Evolutionary conservation across 2,329 filamentous ascomycete species (phyloP).

Genomic region (Aspergillus brunneoviolaceus): DNA sequence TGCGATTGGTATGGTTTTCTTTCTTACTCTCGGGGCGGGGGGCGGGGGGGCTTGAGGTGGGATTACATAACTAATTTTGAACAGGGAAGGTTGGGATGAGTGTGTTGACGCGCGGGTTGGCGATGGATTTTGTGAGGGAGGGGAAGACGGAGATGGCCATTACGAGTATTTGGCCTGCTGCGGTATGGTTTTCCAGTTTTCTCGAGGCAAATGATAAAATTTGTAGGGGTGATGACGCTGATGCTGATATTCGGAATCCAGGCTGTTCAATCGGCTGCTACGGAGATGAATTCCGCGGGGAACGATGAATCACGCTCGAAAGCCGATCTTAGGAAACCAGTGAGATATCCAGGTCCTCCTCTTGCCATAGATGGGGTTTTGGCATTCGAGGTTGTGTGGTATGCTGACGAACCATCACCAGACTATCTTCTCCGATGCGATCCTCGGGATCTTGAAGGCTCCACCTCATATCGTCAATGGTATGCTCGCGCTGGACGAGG

Average conservation of each 20-base stretch:
- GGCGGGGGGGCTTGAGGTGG: background rate
- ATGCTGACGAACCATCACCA: slow-evolving; percentile 20
- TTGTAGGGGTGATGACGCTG: background rate
- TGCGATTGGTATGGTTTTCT: slow-evolving; percentile 54
- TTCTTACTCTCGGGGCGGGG: background rate
- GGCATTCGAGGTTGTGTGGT: background rate
- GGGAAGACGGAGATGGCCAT: slow-evolving; percentile 69
- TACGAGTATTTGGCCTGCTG: slow-evolving; percentile 79
- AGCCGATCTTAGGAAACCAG: slow-evolving; percentile 62
- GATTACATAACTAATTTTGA: background rate
- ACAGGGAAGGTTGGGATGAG: slow-evolving; percentile 76
- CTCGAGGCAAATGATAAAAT: background rate
- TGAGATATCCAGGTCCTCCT: slow-evolving; percentile 20
- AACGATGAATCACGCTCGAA: slow-evolving; percentile 46
- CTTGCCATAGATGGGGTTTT: no score
- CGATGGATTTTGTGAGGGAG: slow-evolving; percentile 75
- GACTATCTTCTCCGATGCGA: slow-evolving; percentile 76
- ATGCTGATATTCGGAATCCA: slow-evolving; percentile 20
- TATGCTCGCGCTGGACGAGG: slow-evolving; percentile 71
- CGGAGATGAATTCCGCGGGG: slow-evolving; percentile 51
- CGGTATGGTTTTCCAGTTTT: slow-evolving; percentile 48
- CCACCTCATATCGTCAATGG: slow-evolving; percentile 67
- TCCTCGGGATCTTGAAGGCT: slow-evolving; percentile 67
- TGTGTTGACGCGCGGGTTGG: slow-evolving; percentile 75
- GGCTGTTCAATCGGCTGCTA: slow-evolving; percentile 75